These are phyloP conservation scores for Stentor coeruleus DNA, from an alignment of 73 alveolate genomes.

Conservation along the genomic window DNA sequence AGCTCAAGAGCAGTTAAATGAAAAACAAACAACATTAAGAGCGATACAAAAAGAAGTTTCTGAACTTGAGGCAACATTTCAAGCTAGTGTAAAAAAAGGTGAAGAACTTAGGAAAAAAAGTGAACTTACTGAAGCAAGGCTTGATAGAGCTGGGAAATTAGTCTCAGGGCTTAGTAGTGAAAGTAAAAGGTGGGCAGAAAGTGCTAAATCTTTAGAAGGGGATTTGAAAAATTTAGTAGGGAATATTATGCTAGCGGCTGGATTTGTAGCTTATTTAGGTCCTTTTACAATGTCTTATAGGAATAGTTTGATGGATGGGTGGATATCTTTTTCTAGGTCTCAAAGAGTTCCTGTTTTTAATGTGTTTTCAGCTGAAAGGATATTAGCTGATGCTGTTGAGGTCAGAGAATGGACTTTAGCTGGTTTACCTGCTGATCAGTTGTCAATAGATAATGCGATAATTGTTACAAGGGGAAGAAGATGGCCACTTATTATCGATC, in stretches of 20 bases:
- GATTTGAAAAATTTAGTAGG: constrained; percentile 96
- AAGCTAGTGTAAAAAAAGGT: constrained; percentile 75
- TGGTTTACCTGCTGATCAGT: constrained; percentile 92
- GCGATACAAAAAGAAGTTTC: constrained; percentile 77
- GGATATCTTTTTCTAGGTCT: constrained; percentile 64
- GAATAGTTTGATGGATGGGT: constrained; percentile 65
- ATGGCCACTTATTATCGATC: constrained; percentile 99
- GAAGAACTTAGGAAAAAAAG: constrained; percentile 83
- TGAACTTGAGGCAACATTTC: constrained; percentile 80
- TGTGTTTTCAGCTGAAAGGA: constrained; percentile 79
- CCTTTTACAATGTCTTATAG: constrained; percentile 98
- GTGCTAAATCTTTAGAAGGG: constrained; percentile 66
- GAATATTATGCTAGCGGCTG: constrained; percentile 98
- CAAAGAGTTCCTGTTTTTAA: constrained; percentile 68
- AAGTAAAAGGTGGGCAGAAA: constrained; percentile 88
- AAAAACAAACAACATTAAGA: constrained; percentile 86
- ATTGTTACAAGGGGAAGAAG: constrained; percentile 95
- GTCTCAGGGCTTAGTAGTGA: constrained; percentile 97
- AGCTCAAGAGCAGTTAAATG: constrained; percentile 71
- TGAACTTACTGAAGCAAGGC: constrained; percentile 83
- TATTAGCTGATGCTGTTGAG: constrained; percentile 94
- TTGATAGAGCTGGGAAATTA: constrained; percentile 95
- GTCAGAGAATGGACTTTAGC: constrained; percentile 88
- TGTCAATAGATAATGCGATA: constrained; percentile 99
- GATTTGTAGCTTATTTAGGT: constrained; percentile 98